Base-by-base conservation (phyloP, 768 basidiomycete species). In the Paxillus ammoniavirescens region DNA sequence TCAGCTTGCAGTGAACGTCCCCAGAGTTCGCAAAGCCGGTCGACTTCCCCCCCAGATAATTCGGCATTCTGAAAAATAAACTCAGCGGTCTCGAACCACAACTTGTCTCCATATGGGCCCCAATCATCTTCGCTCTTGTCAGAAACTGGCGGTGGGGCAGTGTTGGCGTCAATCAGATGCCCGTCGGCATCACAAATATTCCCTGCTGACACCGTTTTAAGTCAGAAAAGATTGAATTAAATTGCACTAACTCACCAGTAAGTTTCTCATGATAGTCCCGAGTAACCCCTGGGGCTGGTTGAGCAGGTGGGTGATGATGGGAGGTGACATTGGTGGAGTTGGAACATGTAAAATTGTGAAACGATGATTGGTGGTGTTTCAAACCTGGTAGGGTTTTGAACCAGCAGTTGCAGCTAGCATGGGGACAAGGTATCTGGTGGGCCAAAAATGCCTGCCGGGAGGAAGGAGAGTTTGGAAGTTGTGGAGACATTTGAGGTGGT, bases 321-420 rank as follows among this genome's bases (percentile, higher is more conserved):
- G 18, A 8, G 17, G 33, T 9, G 8, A 44, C 12, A 13, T 40
- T 40, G 38, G n/a, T 9, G 17, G 38, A 40, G 6, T 40, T n/a
- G 38, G 38, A 40, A n/a, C 46, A 52, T 17, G 43, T 28, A 37
- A 28, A 52, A 8, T 21, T 52, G 15, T 52, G 50, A 13, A 26
- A 12, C 2, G 44, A 35, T 8, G 37, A 38, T 10, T 45, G 26
- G 15, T 52, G 50, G n/a, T 30, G 33, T 46, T 52, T 52, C 10
- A 52, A 33, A 18, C 50, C 44, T 6, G 37, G 23, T 8, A 31
- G 30, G 30, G 43, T 45, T 40, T 52, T 46, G 50, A 52, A 52
- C 50, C 50, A 46, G 9, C 14, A 28, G 28, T 40, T 15, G 28
- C 50, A 52, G 28, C 28, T 52, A 9, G 37, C 26, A 30, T 52